Evolutionary conservation across 768 basidiomycete species (phyloP).

Genomic region (Megacollybia marginata): DNA sequence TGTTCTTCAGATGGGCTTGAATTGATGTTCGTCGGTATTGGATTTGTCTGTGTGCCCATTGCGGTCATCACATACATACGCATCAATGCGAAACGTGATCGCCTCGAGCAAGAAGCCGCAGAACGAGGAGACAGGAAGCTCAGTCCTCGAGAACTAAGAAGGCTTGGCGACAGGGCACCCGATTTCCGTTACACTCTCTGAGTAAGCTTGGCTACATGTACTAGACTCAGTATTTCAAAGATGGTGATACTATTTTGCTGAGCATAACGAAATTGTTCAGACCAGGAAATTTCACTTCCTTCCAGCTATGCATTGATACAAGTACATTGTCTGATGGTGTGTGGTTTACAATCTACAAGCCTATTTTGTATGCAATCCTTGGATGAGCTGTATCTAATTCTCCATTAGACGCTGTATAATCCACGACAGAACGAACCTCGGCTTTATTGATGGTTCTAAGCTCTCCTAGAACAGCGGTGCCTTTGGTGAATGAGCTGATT

Average conservation of each 20-base stretch:
- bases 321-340: not conserved
- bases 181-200: slow-evolving; percentile 53
- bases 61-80: not conserved
- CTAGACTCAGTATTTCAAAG: not conserved
- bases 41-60: slow-evolving; percentile 30
- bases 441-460: slow-evolving; percentile 63
- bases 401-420: not conserved
- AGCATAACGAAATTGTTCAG: too few species aligned
- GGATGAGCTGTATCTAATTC: slow-evolving; percentile 36
- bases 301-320: too few species aligned
- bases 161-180: slow-evolving; percentile 54
- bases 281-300: not conserved
- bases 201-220: not conserved
- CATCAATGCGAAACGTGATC: slow-evolving; percentile 7
- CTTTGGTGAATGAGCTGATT: slow-evolving; percentile 52
- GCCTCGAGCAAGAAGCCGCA: slow-evolving; percentile 8
- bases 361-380: slow-evolving; percentile 28
- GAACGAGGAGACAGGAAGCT: slow-evolving; percentile 27
- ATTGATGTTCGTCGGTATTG: slow-evolving; percentile 64
- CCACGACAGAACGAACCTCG: slow-evolving; percentile 45
- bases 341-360: slow-evolving; percentile 1
- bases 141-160: slow-evolving; percentile 26
- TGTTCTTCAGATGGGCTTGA: slow-evolving; percentile 47
- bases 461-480: slow-evolving; percentile 64
- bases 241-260: too few species aligned